These are phyloP conservation scores for Paramecium primaurelia DNA, from an alignment of 73 alveolate genomes.

Conservation along the genomic window DNA sequence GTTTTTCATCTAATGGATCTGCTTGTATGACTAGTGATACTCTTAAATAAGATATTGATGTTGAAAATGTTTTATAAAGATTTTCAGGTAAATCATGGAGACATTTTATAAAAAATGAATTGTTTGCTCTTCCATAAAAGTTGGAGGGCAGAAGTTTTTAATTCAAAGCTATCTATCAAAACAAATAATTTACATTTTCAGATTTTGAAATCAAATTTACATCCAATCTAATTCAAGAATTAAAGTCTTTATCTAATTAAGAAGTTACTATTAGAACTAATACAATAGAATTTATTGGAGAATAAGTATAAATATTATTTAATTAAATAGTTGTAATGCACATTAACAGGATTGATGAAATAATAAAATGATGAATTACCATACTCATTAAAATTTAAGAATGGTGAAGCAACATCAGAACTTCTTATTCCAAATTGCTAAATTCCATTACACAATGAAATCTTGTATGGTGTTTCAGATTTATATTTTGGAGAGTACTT, in stretches of 20 bases:
- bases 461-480: not conserved
- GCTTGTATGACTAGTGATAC: slow-evolving; percentile 41
- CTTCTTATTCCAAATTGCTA: not conserved
- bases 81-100: not conserved
- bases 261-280: not conserved
- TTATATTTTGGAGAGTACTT: slow-evolving; percentile 32
- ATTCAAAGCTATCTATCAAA: not conserved
- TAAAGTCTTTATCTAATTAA: not conserved
- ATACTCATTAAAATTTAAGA: not conserved
- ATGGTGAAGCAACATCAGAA: not conserved
- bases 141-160: slow-evolving; percentile 15
- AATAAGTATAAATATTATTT: not conserved
- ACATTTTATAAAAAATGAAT: slow-evolving; percentile 20
- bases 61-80: not conserved
- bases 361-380: slow-evolving; percentile 11
- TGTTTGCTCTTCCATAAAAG: not conserved
- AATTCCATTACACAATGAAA: slow-evolving; percentile 4
- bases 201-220: not conserved
- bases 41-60: not conserved
- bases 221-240: not conserved
- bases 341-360: not conserved
- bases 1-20: slow-evolving; percentile 10
- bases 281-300: not conserved
- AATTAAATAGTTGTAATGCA: not conserved
- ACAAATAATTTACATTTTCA: not conserved